Base-by-base conservation (phyloP, 352 stramenopile genomes). In the Globisporangium okanoganense region DNA sequence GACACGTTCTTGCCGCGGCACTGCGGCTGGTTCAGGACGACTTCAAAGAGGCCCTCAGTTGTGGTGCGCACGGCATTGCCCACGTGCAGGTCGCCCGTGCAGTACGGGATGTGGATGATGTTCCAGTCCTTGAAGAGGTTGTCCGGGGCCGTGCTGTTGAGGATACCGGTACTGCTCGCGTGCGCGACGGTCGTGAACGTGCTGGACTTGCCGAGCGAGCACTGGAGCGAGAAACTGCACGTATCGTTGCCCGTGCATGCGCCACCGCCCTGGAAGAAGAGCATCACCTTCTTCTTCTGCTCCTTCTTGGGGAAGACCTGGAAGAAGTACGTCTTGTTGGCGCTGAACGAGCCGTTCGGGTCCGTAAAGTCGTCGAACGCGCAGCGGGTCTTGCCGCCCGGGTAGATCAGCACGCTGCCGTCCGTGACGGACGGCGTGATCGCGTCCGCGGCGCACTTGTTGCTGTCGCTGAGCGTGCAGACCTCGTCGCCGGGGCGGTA, bases 41-140 rank as follows among this genome's bases (percentile, higher is more conserved):
- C 18, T 6, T 55, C 68, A 24, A 72, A 64, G 9, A 29, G n/a
- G n/a, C n/a, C n/a, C n/a, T n/a, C n/a, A n/a, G n/a, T n/a, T n/a
- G n/a, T n/a, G n/a, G n/a, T n/a, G n/a, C n/a, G n/a, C n/a, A 45
- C 38, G 14, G 38, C 38, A 22, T 67, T 81, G 43, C 81, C 81
- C 6, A 91, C 40, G 64, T 91, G 79, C 52, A 91, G 61, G 65
- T 89, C 81, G 36, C 81, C 81, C 41, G 81, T 89, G 70, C 81
- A 91, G 69, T 91, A 91, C 7, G 79, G 79, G 43, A 88, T 45
- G 67, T 88, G 77, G 13, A 91, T 76, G 49, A 88, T 87, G 69
- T 87, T 88, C 70, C 78, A 91, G 67, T 87, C 77, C 51, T 82
- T 80, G 56, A 89, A 89, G 18, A 81, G 48, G 64, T 91, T 91